Conservation (phyloP, 148 eudicot genomes). For the Chenopodium album region DNA sequence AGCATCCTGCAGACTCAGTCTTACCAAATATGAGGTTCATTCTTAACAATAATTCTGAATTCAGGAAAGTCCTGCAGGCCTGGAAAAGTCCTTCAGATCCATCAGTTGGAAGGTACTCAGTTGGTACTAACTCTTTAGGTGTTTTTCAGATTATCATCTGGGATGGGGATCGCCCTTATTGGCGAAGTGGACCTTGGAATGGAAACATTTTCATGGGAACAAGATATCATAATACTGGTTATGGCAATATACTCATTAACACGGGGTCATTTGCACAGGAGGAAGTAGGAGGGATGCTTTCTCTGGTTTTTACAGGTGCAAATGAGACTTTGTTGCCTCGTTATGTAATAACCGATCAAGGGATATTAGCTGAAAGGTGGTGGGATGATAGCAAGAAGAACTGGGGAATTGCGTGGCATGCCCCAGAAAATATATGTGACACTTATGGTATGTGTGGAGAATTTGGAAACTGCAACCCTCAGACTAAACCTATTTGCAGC, state of each 20-base stretch:
- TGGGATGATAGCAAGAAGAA: conserved; percentile 29
- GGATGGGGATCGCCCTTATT: conserved; percentile 24
- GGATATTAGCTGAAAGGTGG: conserved; percentile 30
- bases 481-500: conserved; percentile 20
- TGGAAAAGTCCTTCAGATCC: conserved; percentile 34
- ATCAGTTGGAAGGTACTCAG: conserved; percentile 24
- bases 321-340: conserved; percentile 24
- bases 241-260: conserved; percentile 27
- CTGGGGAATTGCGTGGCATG: conserved; percentile 28
- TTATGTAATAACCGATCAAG: conserved; percentile 25
- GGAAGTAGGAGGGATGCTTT: conserved; percentile 16
- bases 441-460: conserved; percentile 38
- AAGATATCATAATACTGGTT: conserved; percentile 27
- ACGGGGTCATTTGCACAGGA: conserved; percentile 30
- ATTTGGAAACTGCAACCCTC: conserved; percentile 33
- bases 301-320: conserved; percentile 27
- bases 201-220: conserved; percentile 43
- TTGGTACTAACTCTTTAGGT: conserved; percentile 16
- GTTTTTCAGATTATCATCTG: conserved; percentile 30
- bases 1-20: conserved; percentile 56
- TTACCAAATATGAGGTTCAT: conserved; percentile 31
- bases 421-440: conserved; percentile 33
- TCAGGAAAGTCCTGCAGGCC: conserved; percentile 13
- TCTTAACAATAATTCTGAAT: conserved; percentile 7
- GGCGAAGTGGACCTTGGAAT: conserved; percentile 50